Evolutionary conservation across 129 eudicot genomes (phyloP), one percentile per base, ranked within the genome.

Genomic region (Lactuca sativa): DNA sequence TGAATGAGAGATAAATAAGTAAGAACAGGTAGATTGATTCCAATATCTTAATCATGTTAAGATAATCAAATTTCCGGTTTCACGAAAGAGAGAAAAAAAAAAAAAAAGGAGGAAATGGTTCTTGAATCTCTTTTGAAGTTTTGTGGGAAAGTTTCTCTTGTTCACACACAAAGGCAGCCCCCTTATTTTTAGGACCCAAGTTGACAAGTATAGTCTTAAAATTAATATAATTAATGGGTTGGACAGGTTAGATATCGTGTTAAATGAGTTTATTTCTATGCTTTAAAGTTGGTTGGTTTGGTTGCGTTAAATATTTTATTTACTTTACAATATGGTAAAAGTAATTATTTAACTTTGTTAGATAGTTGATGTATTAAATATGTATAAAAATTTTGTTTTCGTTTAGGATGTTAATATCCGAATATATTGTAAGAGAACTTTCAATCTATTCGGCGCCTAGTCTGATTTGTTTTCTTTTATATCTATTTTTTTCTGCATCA

Each of bases 91-190:
- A 6, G 69, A n/a, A n/a, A n/a, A n/a, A n/a, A 32, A 40, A 6
- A 73, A 32, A 12, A 25, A 25, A 73, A 32, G 4, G 15, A 21
- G 40, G 18, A 51, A 64, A 36, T 63, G 68, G 52, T 17, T 67
- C 75, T 76, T 76, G 70, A 68, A 59, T 68, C n/a, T 66, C 56
- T 47, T 36, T 49, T 76, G 71, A 13, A 70, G 51, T 54, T 57
- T 33, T 38, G n/a, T 59, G 32, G 16, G 9, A 8, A 10, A 69
- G 15, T 40, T 60, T 59, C 52, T 56, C 10, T 32, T 32, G 64
- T 11, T 47, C 52, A 47, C 15, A 47, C 15, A 12, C 52, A 47
- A 47, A 47, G 15, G 52, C 52, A 47, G 15, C 52, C 52, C n/a
- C 52, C 52, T 47, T 47, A 47, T 11, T 47, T 47, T 47, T 47